Evolutionary conservation across 2,329 filamentous ascomycete species (phyloP), one percentile per base, ranked within the genome.

Genomic region (Gremmenia infestans): DNA sequence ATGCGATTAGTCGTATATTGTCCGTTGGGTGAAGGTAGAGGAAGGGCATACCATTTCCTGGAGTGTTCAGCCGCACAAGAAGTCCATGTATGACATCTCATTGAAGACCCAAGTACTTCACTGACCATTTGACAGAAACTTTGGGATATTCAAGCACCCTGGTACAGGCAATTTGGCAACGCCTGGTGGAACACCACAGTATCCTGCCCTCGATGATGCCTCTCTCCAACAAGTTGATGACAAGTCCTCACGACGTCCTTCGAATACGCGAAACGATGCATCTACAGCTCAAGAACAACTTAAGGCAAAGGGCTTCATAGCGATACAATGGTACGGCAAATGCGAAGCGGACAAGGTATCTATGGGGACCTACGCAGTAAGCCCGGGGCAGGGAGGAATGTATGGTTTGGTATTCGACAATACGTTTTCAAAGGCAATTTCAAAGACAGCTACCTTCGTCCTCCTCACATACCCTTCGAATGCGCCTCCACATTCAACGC

Each of bases 361-460:
- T 19, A 91, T 93, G 72, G 94, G 93, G 35, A 94, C 87, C 19
- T 90, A 91, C 70, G 88, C 96, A 68, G 89, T 97, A 23, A 76
- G 77, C 0, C 67, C 76, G 7, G 85, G 84, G 36, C 85, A 94
- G 61, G 89, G 86, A 23, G 94, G 94, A 68, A 97, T 96, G 83
- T 99, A 96, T 70, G 94, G 92, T 55, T 78, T 99, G 59, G 91
- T 97, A 35, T 96, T 99, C 69, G 94, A 99, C 81, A 99, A 99
- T 70, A 99, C 94, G 28, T 99, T 99, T 71, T 96, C 92, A 58
- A 97, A 97, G 75, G 89, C 87, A 72, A 87, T 89, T 43, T 94
- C 92, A 52, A 99, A 99, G 75, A 96, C 88, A 32, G 91, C 91
- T 19, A 97, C 93, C 7, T 90, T 99, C 68, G 92, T 97, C 37